Evolutionary conservation across 1,284 basidiomycete genomes (phyloP).

Genomic region (Peniophora sp.): DNA sequence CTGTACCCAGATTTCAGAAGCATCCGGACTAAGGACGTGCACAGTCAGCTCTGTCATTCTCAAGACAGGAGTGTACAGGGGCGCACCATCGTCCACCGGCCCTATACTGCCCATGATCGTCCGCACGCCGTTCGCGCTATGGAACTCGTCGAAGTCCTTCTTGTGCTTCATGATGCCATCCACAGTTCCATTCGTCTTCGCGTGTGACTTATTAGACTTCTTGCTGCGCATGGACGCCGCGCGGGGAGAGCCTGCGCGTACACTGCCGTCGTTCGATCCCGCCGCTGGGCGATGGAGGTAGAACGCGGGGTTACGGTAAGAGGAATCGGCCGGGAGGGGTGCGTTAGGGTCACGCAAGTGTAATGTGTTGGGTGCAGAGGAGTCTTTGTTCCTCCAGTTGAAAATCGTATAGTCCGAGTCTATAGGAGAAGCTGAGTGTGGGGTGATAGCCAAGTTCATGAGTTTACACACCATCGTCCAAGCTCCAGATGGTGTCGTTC

Average conservation of each 20-base stretch:
- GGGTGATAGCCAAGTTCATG: background rate
- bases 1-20: conserved; percentile 89
- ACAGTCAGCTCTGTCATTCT: background rate
- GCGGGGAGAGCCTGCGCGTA: conserved; percentile 7
- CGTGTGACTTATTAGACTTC: conserved; percentile 22
- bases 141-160: conserved; percentile 79
- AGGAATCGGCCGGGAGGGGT: conserved; percentile 50
- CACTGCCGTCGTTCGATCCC: conserved; percentile 18
- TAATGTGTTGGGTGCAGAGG: conserved; percentile 39
- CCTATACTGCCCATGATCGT: conserved; percentile 91
- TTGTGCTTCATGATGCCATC: conserved; percentile 53
- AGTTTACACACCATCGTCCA: conserved; percentile 59
- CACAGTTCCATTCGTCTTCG: conserved; percentile 16
- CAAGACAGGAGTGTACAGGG: background rate
- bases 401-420: conserved; percentile 78
- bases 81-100: conserved; percentile 76
- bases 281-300: conserved; percentile 49
- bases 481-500: conserved; percentile 65
- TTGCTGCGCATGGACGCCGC: conserved; percentile 25
- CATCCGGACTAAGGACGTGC: conserved; percentile 66
- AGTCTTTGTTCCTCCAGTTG: conserved; percentile 52
- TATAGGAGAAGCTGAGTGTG: conserved; percentile 18
- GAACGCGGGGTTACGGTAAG: conserved; percentile 62
- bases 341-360: conserved; percentile 55
- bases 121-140: conserved; percentile 86